Evolutionary conservation across 1,284 basidiomycete genomes (phyloP), one percentile per base, ranked within the genome.

Genomic region (Tilletiaria anomala): DNA sequence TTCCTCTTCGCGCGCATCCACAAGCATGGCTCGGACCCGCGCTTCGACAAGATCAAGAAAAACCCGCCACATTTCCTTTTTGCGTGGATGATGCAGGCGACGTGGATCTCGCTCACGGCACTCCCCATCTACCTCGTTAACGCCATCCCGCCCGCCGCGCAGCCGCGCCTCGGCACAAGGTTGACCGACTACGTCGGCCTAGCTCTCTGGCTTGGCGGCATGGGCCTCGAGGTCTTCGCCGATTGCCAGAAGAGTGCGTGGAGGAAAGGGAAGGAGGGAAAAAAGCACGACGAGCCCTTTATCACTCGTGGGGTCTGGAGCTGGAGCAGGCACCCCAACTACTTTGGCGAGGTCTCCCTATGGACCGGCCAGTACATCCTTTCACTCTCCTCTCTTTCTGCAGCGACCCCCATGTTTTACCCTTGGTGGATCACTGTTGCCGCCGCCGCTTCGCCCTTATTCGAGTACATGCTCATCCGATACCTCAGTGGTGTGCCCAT

Each of bases 61-160:
- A 57, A 76, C 36, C 79, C 80, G 1, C 50, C 50, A 20, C 73
- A 68, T 41, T 84, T 83, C 58, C 71, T 77, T 1, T 70, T 61
- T 26, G 78, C 73, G 40, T 85, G 80, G 81, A 72, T 82, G 55
- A 76, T 73, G 5, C 81, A 83, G 77, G 80, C 78, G 0, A 76
- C 76, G 2, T 83, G 80, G 80, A 74, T 82, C 37, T 72, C 76
- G 35, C 47, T 79, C 11, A 78, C 79, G 37, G 78, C 80, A 11
- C 70, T 83, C 3, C 47, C 54, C 35, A 36, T 50, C 26, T 46
- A 42, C 35, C 44, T 74, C 68, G 69, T 74, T 49, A 84, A 84
- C 59, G 67, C 73, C 6, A 65, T 80, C n/a, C 78, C 81, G 2
- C 61, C 73, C 2, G 51, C 63, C 5, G 63, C 72, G 4, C 78